Evolutionary conservation across 441 rosid species (phyloP).

Genomic region (Pelargonium citronellum): DNA sequence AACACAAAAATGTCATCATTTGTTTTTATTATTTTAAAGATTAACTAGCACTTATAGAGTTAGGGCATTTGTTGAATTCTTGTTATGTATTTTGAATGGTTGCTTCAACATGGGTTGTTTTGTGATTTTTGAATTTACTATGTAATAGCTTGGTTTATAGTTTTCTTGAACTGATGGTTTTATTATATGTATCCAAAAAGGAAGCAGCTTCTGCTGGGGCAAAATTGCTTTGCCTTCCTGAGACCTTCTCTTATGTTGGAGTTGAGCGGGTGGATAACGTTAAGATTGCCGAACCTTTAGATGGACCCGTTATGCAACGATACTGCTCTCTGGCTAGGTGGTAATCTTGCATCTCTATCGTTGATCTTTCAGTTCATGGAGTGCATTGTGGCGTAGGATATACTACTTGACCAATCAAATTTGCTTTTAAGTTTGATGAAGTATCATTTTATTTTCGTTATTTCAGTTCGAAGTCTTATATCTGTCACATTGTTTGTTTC

Average conservation of each 20-base stretch:
- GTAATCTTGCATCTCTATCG: not conserved
- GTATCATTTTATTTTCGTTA: not conserved
- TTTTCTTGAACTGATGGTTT: not conserved
- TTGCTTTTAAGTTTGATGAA: not conserved
- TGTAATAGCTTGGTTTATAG: not conserved
- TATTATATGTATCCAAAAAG: conserved; percentile 34
- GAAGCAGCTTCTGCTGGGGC: conserved; percentile 84
- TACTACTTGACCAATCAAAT: not conserved
- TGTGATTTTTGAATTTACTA: not conserved
- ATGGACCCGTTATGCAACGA: conserved; percentile 71
- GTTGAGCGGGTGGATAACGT: conserved; percentile 65
- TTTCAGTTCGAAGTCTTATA: not conserved
- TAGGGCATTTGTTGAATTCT: not conserved
- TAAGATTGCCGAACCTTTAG: conserved; percentile 59
- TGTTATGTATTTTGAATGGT: not conserved
- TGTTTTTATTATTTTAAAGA: not conserved
- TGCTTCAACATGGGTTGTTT: not conserved
- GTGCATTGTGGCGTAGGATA: not conserved
- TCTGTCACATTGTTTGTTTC: not conserved
- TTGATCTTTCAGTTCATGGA: not conserved
- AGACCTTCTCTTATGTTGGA: conserved; percentile 72
- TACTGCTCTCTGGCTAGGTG: conserved; percentile 90
- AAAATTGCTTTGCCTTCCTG: conserved; percentile 82
- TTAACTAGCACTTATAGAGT: not conserved
- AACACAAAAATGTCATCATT: not conserved